phyloP scores from a whole-genome alignment of 2,329 filamentous ascomycete species.

The Drechmeria coniospora region DNA sequence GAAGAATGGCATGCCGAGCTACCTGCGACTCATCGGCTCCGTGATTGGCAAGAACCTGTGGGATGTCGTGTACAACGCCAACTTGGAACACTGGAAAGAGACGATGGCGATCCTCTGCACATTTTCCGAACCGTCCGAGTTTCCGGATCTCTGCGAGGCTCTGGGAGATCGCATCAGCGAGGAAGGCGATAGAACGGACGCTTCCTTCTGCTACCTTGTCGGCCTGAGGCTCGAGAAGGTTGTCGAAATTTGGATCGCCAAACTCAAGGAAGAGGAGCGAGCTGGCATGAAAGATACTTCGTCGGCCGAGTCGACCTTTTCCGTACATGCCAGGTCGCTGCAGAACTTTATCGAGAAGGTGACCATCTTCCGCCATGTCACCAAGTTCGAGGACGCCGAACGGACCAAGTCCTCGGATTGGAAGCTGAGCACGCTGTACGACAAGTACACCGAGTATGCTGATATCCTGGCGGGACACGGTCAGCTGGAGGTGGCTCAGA shows the following conservation, averaged over 20 bases:
- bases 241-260: slow-evolving; percentile 80
- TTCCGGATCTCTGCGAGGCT: slow-evolving; percentile 86
- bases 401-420: slow-evolving; percentile 57
- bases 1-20: slow-evolving; percentile 73
- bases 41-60: slow-evolving; percentile 94
- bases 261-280: slow-evolving; percentile 73
- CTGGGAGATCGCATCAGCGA: slow-evolving; percentile 84
- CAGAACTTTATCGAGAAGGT: slow-evolving; percentile 98
- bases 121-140: slow-evolving; percentile 80
- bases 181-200: slow-evolving; percentile 65
- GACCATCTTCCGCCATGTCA: slow-evolving; percentile 86
- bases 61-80: slow-evolving; percentile 95
- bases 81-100: slow-evolving; percentile 89
- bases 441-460: slow-evolving; percentile 93
- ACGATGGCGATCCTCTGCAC: slow-evolving; percentile 93
- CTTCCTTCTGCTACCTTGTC: slow-evolving; percentile 89
- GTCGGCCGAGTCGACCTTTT: slow-evolving; percentile 72
- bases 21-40: slow-evolving; percentile 76
- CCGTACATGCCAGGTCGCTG: slow-evolving; percentile 73
- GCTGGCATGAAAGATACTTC: slow-evolving; percentile 52
- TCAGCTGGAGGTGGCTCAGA: slow-evolving; percentile 71
- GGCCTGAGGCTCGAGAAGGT: slow-evolving; percentile 97
- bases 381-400: slow-evolving; percentile 76
- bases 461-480: slow-evolving; percentile 88
- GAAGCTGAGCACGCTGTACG: slow-evolving; percentile 79